phyloP scores from a whole-genome alignment of 208 protist species.

The Trypanosoma brucei region DNA sequence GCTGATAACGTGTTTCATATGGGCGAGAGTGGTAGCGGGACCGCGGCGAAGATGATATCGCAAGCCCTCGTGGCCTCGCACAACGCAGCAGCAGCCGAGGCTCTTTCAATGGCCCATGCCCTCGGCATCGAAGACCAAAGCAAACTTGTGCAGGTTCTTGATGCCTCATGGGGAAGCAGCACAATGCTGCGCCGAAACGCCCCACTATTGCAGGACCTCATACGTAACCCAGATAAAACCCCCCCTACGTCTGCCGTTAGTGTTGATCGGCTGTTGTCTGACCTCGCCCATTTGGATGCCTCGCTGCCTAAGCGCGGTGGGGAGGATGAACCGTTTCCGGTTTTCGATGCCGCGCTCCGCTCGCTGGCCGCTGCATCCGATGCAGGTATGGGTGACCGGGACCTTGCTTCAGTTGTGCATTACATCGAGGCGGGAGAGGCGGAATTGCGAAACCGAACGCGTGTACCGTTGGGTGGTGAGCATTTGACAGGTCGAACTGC shows the following conservation, averaged over 20 bases:
- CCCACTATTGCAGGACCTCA: slow-evolving; percentile 72
- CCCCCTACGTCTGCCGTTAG: slow-evolving; percentile 48
- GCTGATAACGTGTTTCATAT: slow-evolving; percentile 82
- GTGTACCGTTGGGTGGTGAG: neutral
- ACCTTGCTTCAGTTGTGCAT: slow-evolving; percentile 74
- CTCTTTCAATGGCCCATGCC: slow-evolving; percentile 72
- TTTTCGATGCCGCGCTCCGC: slow-evolving; percentile 67
- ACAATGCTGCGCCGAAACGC: slow-evolving; percentile 87
- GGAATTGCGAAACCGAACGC: slow-evolving; percentile 22
- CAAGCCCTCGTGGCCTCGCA: slow-evolving; percentile 82
- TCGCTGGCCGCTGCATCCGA: slow-evolving; percentile 64
- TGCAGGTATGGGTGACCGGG: slow-evolving; percentile 68
- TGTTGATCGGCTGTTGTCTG: slow-evolving; percentile 60
- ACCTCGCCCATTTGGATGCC: slow-evolving; percentile 61
- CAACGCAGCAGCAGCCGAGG: slow-evolving; percentile 84
- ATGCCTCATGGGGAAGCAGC: slow-evolving; percentile 77
- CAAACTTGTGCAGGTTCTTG: slow-evolving; percentile 74
- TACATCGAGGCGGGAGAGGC: slow-evolving; percentile 66
- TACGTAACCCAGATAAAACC: slow-evolving; percentile 70
- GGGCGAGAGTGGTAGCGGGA: slow-evolving; percentile 65
- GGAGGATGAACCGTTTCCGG: slow-evolving; percentile 66
- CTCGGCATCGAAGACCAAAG: slow-evolving; percentile 72
- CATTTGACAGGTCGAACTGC: neutral
- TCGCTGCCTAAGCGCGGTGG: slow-evolving; percentile 33
- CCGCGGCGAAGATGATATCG: slow-evolving; percentile 73